A percentile compares a stretch with the other conserved stretches of the same genome.
These are phyloP conservation scores for Brasenia schreberi DNA, from an alignment of 164 flowering plant species.

Conservation along the genomic window DNA sequence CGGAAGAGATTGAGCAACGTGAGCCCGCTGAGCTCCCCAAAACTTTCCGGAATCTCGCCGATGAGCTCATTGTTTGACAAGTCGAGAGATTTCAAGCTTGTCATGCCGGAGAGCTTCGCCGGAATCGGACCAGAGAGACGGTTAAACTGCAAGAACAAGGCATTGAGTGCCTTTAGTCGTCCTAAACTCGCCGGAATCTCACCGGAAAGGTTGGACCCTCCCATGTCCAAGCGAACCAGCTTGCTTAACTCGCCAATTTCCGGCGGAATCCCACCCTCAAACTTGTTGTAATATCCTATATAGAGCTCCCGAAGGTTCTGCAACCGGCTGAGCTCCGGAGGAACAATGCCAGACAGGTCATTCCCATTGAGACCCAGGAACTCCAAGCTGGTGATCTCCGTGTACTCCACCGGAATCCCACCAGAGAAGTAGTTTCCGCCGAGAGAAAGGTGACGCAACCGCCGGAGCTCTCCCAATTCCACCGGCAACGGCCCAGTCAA, in stretches of 20 bases:
- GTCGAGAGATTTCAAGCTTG: conserved; percentile 48
- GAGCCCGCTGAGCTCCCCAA: conserved; percentile 32
- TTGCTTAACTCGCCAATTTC: conserved; percentile 43
- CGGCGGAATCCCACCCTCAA: conserved; percentile 42
- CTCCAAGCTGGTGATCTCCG: conserved; percentile 43
- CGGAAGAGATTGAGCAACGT: conserved; percentile 46
- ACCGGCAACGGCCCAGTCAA: conserved; percentile 51
- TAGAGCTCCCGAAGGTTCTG: conserved; percentile 24
- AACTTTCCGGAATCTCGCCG: conserved; percentile 64
- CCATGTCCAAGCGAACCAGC: conserved; percentile 44
- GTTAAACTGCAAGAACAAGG: conserved; percentile 64
- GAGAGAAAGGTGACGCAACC: conserved; percentile 31
- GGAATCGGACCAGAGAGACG: conserved; percentile 52
- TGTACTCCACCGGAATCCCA: conserved; percentile 39
- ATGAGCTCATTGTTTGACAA: conserved; percentile 48
- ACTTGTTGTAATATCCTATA: conserved; percentile 33
- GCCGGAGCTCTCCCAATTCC: conserved; percentile 23
- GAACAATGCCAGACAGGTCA: conserved; percentile 36
- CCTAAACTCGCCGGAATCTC: conserved; percentile 55
- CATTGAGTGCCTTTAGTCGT: conserved; percentile 30
- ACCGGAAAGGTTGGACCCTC: conserved; percentile 47
- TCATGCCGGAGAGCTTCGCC: conserved; percentile 38
- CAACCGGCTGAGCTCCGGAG: conserved; percentile 32
- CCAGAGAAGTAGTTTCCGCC: conserved; percentile 80
- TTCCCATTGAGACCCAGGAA: conserved; percentile 50